These are phyloP conservation scores for Diaporthe vaccinii DNA, from an alignment of 2,329 filamentous ascomycete genomes.

Conservation along the genomic window DNA sequence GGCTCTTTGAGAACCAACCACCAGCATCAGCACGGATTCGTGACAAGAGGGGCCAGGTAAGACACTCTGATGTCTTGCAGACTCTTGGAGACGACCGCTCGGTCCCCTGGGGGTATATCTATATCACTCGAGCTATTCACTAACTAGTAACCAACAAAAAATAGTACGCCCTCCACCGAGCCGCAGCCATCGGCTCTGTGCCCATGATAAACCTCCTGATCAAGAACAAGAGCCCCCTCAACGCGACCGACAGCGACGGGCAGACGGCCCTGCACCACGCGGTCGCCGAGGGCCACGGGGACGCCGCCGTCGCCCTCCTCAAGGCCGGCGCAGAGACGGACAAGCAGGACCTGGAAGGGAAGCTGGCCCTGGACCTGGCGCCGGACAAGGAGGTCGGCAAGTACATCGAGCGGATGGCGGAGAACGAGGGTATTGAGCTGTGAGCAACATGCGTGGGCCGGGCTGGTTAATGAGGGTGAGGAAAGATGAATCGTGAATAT, in stretches of 20 bases:
- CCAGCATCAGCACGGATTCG: constrained; percentile 82
- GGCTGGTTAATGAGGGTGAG: neutral
- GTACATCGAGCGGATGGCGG: constrained; percentile 83
- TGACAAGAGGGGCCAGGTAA: constrained; percentile 79
- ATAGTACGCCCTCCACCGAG: constrained; percentile 88
- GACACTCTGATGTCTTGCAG: neutral
- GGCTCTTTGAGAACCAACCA: constrained; percentile 78
- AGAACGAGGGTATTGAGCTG: constrained; percentile 84
- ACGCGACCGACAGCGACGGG: constrained; percentile 85
- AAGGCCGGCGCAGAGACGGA: constrained; percentile 87
- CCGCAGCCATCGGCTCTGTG: constrained; percentile 89
- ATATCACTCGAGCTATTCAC: neutral
- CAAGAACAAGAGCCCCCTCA: constrained; percentile 82
- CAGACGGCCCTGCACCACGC: constrained; percentile 93
- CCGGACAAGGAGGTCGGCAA: constrained; percentile 86
- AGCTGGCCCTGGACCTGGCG: constrained; percentile 82
- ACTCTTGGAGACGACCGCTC: neutral
- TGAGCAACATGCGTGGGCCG: constrained; percentile 40
- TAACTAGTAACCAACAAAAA: neutral
- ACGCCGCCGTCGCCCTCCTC: constrained; percentile 85
- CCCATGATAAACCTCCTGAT: constrained; percentile 87
- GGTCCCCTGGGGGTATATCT: neutral
- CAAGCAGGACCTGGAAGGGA: constrained; percentile 80
- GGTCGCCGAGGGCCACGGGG: constrained; percentile 81
- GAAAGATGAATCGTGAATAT: constrained; percentile 38